phyloP scores from a whole-genome alignment of 1,284 basidiomycete genomes.

The Pseudozyma pruni region DNA sequence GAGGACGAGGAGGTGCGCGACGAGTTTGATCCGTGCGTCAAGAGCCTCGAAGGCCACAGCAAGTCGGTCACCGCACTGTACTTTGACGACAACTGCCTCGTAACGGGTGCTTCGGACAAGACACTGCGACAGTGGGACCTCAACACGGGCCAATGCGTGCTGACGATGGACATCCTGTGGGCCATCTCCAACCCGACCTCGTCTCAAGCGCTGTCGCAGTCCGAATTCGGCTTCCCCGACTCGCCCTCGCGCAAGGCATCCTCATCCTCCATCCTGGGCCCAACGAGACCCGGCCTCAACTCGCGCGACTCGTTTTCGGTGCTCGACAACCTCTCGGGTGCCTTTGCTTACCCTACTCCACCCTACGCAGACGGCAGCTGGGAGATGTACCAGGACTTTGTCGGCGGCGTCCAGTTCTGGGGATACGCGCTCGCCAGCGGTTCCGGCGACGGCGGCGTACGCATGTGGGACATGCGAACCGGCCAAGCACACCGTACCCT shows the following conservation, averaged over 20 bases:
- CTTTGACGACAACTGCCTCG: constrained; percentile 92
- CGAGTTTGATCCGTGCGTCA: constrained; percentile 74
- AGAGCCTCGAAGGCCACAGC: constrained; percentile 87
- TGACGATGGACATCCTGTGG: constrained; percentile 99
- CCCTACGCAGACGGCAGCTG: constrained; percentile 86
- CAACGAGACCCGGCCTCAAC: constrained; percentile 30
- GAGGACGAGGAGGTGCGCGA: constrained; percentile 69
- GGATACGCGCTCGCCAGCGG: constrained; percentile 96
- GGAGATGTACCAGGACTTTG: constrained; percentile 97
- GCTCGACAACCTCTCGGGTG: constrained; percentile 70
- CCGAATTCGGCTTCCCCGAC: constrained; percentile 60
- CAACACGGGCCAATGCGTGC: constrained; percentile 92
- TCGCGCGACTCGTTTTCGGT: constrained; percentile 43
- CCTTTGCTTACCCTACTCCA: constrained; percentile 77
- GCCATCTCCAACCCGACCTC: constrained; percentile 90
- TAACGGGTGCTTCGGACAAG: constrained; percentile 97
- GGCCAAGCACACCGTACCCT: constrained; percentile 95
- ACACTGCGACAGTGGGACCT: constrained; percentile 99
- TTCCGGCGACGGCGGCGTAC: constrained; percentile 92
- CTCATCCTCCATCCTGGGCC: constrained; percentile 43
- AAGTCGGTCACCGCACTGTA: constrained; percentile 91
- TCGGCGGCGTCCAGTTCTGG: constrained; percentile 98
- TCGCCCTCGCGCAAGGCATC: constrained; percentile 69
- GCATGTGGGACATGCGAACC: constrained; percentile 99
- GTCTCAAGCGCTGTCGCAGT: constrained; percentile 69